These are phyloP conservation scores for Erythrophleum ivorense DNA, from an alignment of 331 rosid species.

Conservation along the genomic window DNA sequence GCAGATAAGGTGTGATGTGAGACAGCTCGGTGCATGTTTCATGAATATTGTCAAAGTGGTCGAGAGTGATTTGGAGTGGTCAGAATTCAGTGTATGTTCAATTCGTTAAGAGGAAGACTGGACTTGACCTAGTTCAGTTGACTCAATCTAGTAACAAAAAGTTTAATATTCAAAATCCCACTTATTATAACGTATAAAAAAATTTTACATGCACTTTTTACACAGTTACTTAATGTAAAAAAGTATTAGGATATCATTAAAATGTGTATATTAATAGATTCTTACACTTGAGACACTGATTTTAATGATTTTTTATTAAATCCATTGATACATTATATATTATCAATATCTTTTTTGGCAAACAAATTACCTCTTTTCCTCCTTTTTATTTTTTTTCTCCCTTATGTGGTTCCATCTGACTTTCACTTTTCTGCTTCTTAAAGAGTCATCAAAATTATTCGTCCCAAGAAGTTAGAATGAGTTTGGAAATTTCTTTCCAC, in stretches of 20 bases:
- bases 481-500: slow-evolving; percentile 29
- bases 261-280: neutral
- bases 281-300: neutral
- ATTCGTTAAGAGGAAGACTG: neutral
- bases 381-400: neutral
- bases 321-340: too few species aligned
- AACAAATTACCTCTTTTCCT: neutral
- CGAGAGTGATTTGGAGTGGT: neutral
- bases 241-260: neutral
- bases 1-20: neutral
- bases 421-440: slow-evolving; percentile 53
- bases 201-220: neutral
- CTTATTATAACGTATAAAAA: neutral
- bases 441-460: slow-evolving; percentile 52
- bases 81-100: neutral
- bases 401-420: slow-evolving; percentile 1
- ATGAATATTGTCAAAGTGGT: neutral
- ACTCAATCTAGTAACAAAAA: neutral
- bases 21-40: neutral
- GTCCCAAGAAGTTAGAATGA: slow-evolving; percentile 36
- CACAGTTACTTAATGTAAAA: neutral
- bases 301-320: too few species aligned
- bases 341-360: neutral
- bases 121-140: neutral
- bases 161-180: neutral